Evolutionary conservation across 83 land plant genomes (phyloP).

Genomic region (Diphasiastrum complanatum): DNA sequence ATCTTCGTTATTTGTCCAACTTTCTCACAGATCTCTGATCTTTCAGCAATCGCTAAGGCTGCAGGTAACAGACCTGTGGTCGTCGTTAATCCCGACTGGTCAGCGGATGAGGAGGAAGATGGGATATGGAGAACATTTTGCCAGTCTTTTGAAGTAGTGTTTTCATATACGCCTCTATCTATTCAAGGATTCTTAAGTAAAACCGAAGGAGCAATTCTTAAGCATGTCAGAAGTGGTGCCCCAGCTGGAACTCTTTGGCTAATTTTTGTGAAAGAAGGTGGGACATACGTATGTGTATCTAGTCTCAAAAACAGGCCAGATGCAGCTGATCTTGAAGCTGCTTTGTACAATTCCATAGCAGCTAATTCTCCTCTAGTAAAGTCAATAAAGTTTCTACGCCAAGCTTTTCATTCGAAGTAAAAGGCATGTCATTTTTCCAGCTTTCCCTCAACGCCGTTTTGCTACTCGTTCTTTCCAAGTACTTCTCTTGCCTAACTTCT

Average conservation of each 20-base stretch:
- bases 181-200: constrained; percentile 63
- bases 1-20: constrained; percentile 49
- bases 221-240: constrained; percentile 52
- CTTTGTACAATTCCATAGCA: constrained; percentile 70
- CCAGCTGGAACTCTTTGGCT: constrained; percentile 52
- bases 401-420: too few species aligned
- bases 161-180: constrained; percentile 69
- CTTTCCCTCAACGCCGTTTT: too few species aligned
- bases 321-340: constrained; percentile 66
- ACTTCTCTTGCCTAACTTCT: too few species aligned
- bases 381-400: constrained; percentile 60
- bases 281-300: constrained; percentile 40
- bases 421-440: too few species aligned
- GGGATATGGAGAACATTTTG: constrained; percentile 31
- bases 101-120: constrained; percentile 47
- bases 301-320: constrained; percentile 52
- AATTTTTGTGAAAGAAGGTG: constrained; percentile 54
- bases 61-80: constrained; percentile 54
- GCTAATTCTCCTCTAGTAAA: constrained; percentile 83
- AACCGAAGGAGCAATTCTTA: constrained; percentile 59
- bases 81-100: constrained; percentile 79
- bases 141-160: constrained; percentile 64
- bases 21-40: neutral
- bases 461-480: too few species aligned
- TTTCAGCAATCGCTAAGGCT: constrained; percentile 29